Evolutionary conservation across 805 yeast species (phyloP).

Genomic region (Starmerella bombi): DNA sequence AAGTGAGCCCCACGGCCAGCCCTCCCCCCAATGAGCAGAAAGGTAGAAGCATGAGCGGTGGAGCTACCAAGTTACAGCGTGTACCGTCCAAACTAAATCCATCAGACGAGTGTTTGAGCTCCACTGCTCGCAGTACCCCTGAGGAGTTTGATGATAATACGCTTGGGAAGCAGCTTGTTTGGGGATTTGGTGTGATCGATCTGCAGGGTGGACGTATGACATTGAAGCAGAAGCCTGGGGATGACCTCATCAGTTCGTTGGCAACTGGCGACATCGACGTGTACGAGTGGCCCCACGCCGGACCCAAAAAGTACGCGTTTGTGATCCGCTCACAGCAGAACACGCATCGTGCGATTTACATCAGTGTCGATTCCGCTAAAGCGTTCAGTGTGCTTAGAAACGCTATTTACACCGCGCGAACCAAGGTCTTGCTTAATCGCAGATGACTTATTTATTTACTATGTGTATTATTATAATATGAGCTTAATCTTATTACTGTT

Average conservation of each 20-base stretch:
- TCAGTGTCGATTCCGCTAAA: slow-evolving; percentile 20
- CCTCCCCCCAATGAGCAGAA: not conserved
- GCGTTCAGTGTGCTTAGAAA: slow-evolving; percentile 24
- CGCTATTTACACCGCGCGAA: slow-evolving; percentile 23
- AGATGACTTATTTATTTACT: not conserved
- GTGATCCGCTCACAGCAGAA: slow-evolving; percentile 21
- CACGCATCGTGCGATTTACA: slow-evolving; percentile 16
- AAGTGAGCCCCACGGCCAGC: not conserved
- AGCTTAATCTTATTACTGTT: not conserved
- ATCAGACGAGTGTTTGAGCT: slow-evolving; percentile 4
- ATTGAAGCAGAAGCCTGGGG: slow-evolving; percentile 18
- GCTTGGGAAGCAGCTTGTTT: slow-evolving; percentile 14
- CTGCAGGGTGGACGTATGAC: slow-evolving; percentile 8
- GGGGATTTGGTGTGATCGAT: slow-evolving; percentile 16
- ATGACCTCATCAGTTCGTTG: slow-evolving; percentile 13
- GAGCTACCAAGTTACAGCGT: slow-evolving; percentile 4
- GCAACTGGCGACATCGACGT: slow-evolving; percentile 14
- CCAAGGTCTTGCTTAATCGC: slow-evolving; percentile 7
- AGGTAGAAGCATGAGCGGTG: not conserved
- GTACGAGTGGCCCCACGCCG: slow-evolving; percentile 17
- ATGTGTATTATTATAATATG: no score
- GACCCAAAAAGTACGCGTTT: slow-evolving; percentile 19
- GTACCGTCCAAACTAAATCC: slow-evolving; percentile 14
- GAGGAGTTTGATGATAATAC: slow-evolving; percentile 11
- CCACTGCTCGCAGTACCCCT: slow-evolving; percentile 4